Evolutionary conservation across 169 alveolate species (phyloP).

Genomic region (Theileria sp.): DNA sequence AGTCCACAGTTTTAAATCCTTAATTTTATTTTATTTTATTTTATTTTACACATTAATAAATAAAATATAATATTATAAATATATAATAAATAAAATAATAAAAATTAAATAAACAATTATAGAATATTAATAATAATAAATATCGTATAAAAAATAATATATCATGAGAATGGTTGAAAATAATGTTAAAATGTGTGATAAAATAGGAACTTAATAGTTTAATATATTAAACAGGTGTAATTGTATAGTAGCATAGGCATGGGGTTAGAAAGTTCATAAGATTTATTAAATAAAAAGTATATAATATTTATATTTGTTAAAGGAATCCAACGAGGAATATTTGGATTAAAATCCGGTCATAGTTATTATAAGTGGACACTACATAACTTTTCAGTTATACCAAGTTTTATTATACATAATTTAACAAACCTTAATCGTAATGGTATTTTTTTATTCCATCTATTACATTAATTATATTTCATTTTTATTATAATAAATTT

Average conservation of each 20-base stretch:
- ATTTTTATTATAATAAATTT: not conserved
- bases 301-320: no score
- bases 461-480: slow-evolving; percentile 4
- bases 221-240: no score
- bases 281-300: no score
- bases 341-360: not conserved
- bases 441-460: slow-evolving; percentile 20
- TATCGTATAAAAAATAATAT: no score
- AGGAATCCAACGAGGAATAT: not conserved
- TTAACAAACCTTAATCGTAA: slow-evolving; percentile 3
- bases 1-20: not conserved
- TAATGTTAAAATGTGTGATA: not conserved
- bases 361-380: not conserved
- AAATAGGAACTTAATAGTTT: no score
- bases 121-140: no score
- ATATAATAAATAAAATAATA: no score
- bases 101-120: not conserved
- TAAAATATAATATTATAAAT: no score
- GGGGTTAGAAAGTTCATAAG: not conserved
- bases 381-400: not conserved
- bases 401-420: not conserved
- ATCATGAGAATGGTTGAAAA: not conserved
- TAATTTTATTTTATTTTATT: no score
- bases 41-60: not conserved
- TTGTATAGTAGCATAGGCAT: not conserved